Conservation (phyloP, 1,139 yeast genomes). For the Candida tetrigidarum region DNA sequence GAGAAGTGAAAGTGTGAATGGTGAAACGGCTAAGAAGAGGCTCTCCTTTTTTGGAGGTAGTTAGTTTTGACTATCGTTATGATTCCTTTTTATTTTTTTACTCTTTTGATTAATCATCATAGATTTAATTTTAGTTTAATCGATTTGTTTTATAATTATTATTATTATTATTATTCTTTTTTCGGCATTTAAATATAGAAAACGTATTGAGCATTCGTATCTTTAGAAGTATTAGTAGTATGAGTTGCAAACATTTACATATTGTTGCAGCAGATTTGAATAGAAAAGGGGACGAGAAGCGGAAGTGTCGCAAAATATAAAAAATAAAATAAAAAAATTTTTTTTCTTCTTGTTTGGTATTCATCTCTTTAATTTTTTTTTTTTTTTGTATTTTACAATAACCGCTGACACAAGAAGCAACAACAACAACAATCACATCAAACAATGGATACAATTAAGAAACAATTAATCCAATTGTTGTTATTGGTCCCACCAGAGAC, state of each 20-base stretch:
- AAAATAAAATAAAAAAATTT: conserved; percentile 1
- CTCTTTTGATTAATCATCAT: too few species aligned
- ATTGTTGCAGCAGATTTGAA: background rate
- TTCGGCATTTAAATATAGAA: conserved; percentile 8
- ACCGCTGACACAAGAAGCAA: background rate
- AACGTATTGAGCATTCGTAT: background rate
- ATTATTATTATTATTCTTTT: background rate
- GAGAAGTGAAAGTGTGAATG: conserved; percentile 34
- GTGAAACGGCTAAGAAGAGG: conserved; percentile 30
- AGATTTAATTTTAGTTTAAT: conserved; percentile 6
- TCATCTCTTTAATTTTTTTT: background rate
- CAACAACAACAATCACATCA: conserved; percentile 2
- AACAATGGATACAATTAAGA: conserved; percentile 12
- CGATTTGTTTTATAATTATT: background rate
- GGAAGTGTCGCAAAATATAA: too few species aligned
- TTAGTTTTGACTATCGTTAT: conserved; percentile 2
- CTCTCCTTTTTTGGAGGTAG: conserved; percentile 35
- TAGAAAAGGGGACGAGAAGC: too few species aligned
- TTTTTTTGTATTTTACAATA: too few species aligned
- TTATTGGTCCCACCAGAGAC: conserved; percentile 17
- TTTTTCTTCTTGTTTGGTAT: conserved; percentile 3
- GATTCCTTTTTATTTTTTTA: background rate
- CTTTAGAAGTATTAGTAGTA: background rate
- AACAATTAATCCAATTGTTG: conserved; percentile 17
- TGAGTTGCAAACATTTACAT: background rate